Evolutionary conservation across 2,329 filamentous ascomycete species (phyloP).

Genomic region (Hysterium pulicare): DNA sequence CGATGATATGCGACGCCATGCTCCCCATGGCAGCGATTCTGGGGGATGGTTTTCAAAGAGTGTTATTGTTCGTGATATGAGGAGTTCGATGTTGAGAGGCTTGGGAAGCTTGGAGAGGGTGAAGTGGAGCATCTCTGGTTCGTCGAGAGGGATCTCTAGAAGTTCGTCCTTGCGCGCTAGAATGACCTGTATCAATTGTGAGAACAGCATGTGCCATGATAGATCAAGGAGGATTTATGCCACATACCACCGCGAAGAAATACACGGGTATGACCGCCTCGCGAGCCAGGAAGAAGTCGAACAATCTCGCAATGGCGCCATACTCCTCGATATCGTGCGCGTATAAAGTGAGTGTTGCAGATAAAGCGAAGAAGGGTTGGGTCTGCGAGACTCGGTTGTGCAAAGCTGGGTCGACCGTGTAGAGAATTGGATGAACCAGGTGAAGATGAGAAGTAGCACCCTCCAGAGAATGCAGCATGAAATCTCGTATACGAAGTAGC

Average conservation of each 20-base stretch:
- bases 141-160: slow-evolving; percentile 76
- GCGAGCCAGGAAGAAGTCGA: slow-evolving; percentile 83
- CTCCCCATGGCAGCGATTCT: slow-evolving; percentile 58
- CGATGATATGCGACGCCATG: slow-evolving; percentile 69
- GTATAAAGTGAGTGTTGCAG: slow-evolving; percentile 93
- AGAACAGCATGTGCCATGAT: slow-evolving; percentile 2
- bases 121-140: slow-evolving; percentile 89
- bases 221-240: slow-evolving; percentile 1
- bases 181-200: slow-evolving; percentile 57
- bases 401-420: slow-evolving; percentile 67
- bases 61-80: slow-evolving; percentile 63
- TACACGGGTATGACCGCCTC: slow-evolving; percentile 90
- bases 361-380: slow-evolving; percentile 87
- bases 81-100: slow-evolving; percentile 72
- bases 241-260: slow-evolving; percentile 67
- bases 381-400: slow-evolving; percentile 71
- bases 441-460: slow-evolving; percentile 82
- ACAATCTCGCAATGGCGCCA: slow-evolving; percentile 81
- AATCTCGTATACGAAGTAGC: slow-evolving; percentile 86
- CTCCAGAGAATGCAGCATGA: slow-evolving; percentile 86
- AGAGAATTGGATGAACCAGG: slow-evolving; percentile 78
- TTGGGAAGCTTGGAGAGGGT: slow-evolving; percentile 82
- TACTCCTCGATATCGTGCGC: slow-evolving; percentile 94
- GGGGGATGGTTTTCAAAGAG: slow-evolving; percentile 70
- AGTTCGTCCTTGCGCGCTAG: slow-evolving; percentile 77